These are phyloP conservation scores for Lactarius vividus DNA, from an alignment of 768 basidiomycete species.

Conservation along the genomic window DNA sequence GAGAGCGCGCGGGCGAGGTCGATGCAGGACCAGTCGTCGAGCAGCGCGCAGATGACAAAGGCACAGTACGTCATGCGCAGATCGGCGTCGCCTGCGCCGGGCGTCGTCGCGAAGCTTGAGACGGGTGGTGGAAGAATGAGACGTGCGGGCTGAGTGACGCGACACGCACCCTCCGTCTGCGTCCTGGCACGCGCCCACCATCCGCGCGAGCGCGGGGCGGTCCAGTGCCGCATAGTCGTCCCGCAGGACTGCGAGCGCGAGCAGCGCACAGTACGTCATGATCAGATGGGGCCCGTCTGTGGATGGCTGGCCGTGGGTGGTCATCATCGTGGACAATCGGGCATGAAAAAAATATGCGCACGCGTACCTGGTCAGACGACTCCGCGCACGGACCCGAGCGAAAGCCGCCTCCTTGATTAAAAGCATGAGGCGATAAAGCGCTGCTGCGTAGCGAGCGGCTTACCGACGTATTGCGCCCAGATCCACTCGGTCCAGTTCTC, in stretches of 20 bases:
- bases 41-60: conserved; percentile 75
- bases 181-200: conserved; percentile 71
- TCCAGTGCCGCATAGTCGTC: conserved; percentile 79
- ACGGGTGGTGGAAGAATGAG: too few species aligned
- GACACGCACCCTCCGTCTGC: conserved; percentile 74
- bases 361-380: neutral
- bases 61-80: conserved; percentile 85
- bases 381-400: conserved; percentile 67
- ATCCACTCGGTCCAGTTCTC: conserved; percentile 77
- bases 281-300: conserved; percentile 76
- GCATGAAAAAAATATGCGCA: too few species aligned
- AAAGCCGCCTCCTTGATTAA: conserved; percentile 58
- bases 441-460: conserved; percentile 19
- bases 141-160: neutral
- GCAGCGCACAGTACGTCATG: conserved; percentile 89
- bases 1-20: conserved; percentile 55
- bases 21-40: conserved; percentile 77
- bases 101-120: conserved; percentile 72
- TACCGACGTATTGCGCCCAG: conserved; percentile 81
- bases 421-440: too few species aligned
- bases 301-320: conserved; percentile 31
- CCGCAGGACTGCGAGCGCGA: conserved; percentile 80
- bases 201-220: conserved; percentile 58
- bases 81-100: conserved; percentile 71
- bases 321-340: too few species aligned